phyloP scores from a whole-genome alignment of 1,284 basidiomycete species.

The Sutorius eximius region DNA sequence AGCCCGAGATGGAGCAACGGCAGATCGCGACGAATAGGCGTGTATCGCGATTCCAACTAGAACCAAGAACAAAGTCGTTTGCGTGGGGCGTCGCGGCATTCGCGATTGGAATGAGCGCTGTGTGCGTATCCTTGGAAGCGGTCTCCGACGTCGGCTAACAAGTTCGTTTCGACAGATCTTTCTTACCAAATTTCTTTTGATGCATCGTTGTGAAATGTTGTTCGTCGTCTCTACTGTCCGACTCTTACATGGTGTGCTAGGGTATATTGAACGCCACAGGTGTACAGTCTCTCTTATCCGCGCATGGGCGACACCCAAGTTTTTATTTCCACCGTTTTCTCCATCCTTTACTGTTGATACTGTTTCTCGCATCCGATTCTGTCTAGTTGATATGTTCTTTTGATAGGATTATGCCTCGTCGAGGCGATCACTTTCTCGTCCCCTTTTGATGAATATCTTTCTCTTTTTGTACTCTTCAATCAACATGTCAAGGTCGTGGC shows the following conservation, averaged over 20 bases:
- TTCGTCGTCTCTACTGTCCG: constrained; percentile 8
- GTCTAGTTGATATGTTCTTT: constrained; percentile 9
- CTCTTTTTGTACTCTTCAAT: constrained; percentile 16
- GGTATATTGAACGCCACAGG: constrained; percentile 22
- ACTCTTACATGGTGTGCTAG: constrained; percentile 11
- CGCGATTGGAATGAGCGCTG: constrained; percentile 67
- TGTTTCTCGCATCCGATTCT: background rate
- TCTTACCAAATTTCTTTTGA: constrained; percentile 49
- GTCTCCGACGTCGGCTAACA: constrained; percentile 2
- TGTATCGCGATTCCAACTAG: constrained; percentile 48
- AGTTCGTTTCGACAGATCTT: constrained; percentile 24
- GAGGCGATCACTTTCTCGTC: background rate
- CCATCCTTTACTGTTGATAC: background rate
- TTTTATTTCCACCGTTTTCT: background rate
- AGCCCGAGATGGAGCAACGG: constrained; percentile 57
- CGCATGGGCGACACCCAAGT: constrained; percentile 20
- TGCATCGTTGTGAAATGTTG: constrained; percentile 4
- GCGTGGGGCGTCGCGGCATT: constrained; percentile 78
- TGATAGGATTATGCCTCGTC: constrained; percentile 3
- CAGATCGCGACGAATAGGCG: constrained; percentile 65
- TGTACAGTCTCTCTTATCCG: constrained; percentile 19
- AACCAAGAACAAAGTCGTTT: constrained; percentile 64
- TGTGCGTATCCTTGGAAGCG: constrained; percentile 46
- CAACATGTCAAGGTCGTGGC: constrained; percentile 3
- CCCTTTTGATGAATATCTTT: constrained; percentile 9